These are phyloP conservation scores for Trichoderma simmonsii DNA, from an alignment of 2,329 filamentous ascomycete genomes.

Conservation along the genomic window DNA sequence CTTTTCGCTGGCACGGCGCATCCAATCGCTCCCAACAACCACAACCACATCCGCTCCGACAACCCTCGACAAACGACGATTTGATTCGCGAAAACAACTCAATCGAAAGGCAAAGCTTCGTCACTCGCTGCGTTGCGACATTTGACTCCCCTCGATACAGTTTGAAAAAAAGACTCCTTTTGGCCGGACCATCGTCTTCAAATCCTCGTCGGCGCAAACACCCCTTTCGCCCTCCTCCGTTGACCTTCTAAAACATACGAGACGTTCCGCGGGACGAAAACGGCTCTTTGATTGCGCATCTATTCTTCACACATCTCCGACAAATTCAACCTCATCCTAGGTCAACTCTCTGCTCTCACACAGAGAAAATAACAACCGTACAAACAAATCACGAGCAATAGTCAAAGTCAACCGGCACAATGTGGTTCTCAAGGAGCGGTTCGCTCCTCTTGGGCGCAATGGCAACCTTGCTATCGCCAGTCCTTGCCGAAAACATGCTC, in stretches of 20 bases:
- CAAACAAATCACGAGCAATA: background rate
- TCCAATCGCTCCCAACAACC: conserved; percentile 1
- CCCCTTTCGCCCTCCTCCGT: background rate
- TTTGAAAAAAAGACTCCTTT: background rate
- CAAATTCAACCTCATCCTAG: background rate
- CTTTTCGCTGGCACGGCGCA: background rate
- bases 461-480: conserved; percentile 44
- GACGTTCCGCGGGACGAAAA: conserved; percentile 18
- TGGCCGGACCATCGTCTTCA: conserved; percentile 13
- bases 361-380: background rate
- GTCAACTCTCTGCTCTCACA: background rate
- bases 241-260: conserved; percentile 2
- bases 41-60: background rate
- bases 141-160: background rate
- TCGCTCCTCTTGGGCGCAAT: conserved; percentile 38
- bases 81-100: background rate
- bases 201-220: background rate
- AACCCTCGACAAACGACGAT: background rate
- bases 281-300: conserved; percentile 7
- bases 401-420: background rate
- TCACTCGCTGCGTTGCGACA: background rate
- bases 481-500: conserved; percentile 56
- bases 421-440: conserved; percentile 15
- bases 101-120: background rate
- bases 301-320: background rate